Evolutionary conservation across 441 rosid species (phyloP).

Genomic region (Bruguiera hainesii): DNA sequence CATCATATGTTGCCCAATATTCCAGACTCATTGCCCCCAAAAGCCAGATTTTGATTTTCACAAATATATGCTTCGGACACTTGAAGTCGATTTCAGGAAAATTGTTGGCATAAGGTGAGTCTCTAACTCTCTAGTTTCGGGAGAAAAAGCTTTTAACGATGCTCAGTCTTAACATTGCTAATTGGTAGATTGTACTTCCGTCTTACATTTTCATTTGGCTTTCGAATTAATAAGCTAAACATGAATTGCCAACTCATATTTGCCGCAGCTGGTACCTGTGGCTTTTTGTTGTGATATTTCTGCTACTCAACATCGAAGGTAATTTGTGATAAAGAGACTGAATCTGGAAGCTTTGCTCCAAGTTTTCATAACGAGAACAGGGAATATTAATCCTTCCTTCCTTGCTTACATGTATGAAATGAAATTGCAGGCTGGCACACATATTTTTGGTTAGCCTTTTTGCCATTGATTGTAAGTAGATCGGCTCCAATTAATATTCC

Average conservation of each 20-base stretch:
- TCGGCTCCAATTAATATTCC: neutral
- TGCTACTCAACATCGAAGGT: conserved; percentile 77
- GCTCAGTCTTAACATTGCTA: too few species aligned
- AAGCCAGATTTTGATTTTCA: conserved; percentile 47
- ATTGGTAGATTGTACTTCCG: too few species aligned
- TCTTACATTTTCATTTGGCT: too few species aligned
- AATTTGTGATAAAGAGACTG: neutral
- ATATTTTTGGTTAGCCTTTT: conserved; percentile 78
- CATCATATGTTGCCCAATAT: neutral
- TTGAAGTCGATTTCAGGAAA: conserved; percentile 59
- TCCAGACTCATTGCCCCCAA: conserved; percentile 44
- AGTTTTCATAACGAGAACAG: neutral
- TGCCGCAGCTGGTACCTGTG: conserved; percentile 78
- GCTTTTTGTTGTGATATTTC: conserved; percentile 77
- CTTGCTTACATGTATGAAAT: neutral
- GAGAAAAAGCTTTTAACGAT: too few species aligned
- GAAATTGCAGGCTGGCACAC: conserved; percentile 73
- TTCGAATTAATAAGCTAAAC: neutral
- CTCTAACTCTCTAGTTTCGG: neutral
- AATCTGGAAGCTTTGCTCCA: too few species aligned
- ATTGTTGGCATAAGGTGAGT: conserved; percentile 75
- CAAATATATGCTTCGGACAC: conserved; percentile 56
- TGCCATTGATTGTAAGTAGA: conserved; percentile 71
- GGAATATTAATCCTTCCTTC: neutral
- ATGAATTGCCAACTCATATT: neutral